These are phyloP conservation scores for Botrytis elliptica DNA, from an alignment of 2,329 filamentous ascomycete genomes.

Conservation along the genomic window DNA sequence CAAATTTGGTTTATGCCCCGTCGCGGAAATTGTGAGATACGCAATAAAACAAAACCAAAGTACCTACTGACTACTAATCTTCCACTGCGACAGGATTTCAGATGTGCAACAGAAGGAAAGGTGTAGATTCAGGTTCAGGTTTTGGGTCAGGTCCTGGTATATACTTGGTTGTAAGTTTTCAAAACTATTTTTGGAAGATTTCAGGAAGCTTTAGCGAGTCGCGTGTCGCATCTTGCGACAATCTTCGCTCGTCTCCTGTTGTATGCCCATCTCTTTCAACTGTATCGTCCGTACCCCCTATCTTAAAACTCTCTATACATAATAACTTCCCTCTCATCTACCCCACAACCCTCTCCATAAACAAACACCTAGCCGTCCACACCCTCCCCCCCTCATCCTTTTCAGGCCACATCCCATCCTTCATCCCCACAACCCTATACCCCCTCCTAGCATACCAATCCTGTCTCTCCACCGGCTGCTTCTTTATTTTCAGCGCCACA, in stretches of 20 bases:
- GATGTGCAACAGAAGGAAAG: not conserved
- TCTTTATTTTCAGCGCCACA: slow-evolving; percentile 22
- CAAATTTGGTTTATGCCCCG: not conserved
- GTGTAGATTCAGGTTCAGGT: not conserved
- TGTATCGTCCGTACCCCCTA: not conserved
- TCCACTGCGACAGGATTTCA: not conserved
- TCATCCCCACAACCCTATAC: slow-evolving; percentile 23
- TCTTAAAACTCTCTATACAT: not conserved
- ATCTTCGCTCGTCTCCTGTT: not conserved
- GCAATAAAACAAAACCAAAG: not conserved
- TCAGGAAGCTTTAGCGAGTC: not conserved
- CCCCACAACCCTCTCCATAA: slow-evolving; percentile 32
- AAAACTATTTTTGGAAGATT: too few species aligned
- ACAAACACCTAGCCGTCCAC: slow-evolving; percentile 28
- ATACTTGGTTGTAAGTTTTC: not conserved
- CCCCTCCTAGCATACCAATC: slow-evolving; percentile 36
- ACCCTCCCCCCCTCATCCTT: slow-evolving; percentile 26
- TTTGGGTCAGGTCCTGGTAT: not conserved
- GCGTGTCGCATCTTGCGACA: not conserved
- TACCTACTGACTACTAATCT: not conserved
- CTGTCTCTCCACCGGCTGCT: slow-evolving; percentile 20
- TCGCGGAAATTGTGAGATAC: not conserved
- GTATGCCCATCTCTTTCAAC: not conserved
- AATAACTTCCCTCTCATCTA: not conserved
- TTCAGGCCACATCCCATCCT: slow-evolving; percentile 26